Conservation (phyloP, 2,329 filamentous ascomycete species). For the Colletotrichum limetticola region DNA sequence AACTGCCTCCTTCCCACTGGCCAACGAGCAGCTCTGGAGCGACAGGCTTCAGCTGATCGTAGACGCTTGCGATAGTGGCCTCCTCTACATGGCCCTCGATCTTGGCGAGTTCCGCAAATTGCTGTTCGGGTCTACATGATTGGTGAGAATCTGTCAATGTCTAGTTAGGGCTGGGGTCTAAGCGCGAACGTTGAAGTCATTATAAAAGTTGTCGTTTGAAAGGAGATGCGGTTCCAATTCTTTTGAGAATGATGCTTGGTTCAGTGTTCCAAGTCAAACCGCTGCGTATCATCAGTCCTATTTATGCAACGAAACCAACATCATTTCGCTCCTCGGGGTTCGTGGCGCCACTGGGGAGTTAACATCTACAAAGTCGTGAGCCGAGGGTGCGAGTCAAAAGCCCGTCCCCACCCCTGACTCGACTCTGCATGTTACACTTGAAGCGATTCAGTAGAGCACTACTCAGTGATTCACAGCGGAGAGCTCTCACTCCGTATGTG, state of each 20-base stretch:
- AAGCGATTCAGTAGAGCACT: neutral
- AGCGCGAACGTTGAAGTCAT: neutral
- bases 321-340: neutral
- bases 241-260: neutral
- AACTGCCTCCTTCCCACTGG: conserved; percentile 42
- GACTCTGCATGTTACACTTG: neutral
- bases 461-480: neutral
- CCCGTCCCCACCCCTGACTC: neutral
- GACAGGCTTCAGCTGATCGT: conserved; percentile 38
- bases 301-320: neutral
- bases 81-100: neutral
- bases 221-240: neutral
- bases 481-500: no score
- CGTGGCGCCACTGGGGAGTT: neutral
- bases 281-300: no score
- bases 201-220: neutral
- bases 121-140: neutral
- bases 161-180: neutral
- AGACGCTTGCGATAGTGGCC: conserved; percentile 13
- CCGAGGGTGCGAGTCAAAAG: neutral
- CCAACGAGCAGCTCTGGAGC: conserved; percentile 40
- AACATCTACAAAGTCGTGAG: neutral
- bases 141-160: neutral
- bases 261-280: neutral
- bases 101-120: neutral